phyloP scores from a whole-genome alignment of 2,329 filamentous ascomycete genomes.

The Monilinia polystroma region DNA sequence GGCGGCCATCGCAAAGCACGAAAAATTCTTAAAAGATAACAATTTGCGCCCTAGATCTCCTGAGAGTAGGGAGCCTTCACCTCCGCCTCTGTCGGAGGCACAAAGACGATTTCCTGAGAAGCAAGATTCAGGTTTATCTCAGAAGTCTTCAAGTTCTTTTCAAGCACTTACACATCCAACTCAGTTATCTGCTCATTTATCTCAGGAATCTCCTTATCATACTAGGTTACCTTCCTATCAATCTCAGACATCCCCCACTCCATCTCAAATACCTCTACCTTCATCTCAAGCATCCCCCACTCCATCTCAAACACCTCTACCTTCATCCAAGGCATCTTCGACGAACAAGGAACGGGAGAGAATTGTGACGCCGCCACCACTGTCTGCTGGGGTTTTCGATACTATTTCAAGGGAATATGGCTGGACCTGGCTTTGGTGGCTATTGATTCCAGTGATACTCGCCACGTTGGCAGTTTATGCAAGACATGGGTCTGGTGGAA shows the following conservation, averaged over 20 bases:
- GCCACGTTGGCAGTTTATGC: not conserved
- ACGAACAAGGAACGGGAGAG: too few relatives aligned
- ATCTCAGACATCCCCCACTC: not conserved
- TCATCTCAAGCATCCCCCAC: too few relatives aligned
- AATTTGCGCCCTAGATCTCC: not conserved
- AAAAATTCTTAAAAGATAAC: not conserved
- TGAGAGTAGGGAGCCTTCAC: not conserved
- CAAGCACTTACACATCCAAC: too few relatives aligned
- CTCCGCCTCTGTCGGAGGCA: not conserved
- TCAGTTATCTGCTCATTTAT: not conserved
- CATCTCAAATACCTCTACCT: not conserved
- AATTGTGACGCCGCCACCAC: not conserved
- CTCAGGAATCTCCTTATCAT: too few relatives aligned
- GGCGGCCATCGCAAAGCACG: not conserved
- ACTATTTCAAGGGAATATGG: slow-evolving; percentile 5
- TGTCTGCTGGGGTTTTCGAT: not conserved
- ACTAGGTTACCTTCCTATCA: too few relatives aligned
- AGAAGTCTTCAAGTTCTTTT: not conserved
- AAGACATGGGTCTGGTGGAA: not conserved
- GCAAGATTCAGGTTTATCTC: too few relatives aligned
- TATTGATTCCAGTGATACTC: not conserved
- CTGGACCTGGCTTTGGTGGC: slow-evolving; percentile 2
- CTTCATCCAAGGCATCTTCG: not conserved
- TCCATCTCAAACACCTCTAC: not conserved
- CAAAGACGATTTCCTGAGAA: not conserved